Evolutionary conservation across 169 alveolate species (phyloP).

Genomic region (Plasmodium inui): DNA sequence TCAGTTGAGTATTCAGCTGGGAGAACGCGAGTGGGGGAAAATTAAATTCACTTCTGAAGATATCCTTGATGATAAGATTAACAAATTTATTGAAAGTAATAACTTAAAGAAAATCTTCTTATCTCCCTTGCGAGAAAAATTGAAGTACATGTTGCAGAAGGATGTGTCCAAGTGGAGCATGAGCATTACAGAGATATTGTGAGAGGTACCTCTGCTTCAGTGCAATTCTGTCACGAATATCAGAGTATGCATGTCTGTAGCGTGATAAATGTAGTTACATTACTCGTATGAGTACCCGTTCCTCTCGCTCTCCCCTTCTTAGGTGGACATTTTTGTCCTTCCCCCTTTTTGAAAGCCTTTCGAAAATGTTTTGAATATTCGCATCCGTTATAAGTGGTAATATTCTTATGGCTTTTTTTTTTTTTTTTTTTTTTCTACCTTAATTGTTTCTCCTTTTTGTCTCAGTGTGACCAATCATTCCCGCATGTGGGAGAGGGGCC

Average conservation of each 20-base stretch:
- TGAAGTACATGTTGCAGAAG: conserved; percentile 42
- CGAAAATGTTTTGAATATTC: neutral
- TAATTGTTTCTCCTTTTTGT: neutral
- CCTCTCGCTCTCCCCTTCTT: neutral
- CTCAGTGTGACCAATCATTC: neutral
- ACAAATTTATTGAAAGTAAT: conserved; percentile 17
- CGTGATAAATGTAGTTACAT: neutral
- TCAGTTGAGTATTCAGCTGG: conserved; percentile 55
- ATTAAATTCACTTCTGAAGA: conserved; percentile 41
- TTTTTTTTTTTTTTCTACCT: neutral
- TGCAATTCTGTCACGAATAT: neutral
- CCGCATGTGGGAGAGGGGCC: neutral
- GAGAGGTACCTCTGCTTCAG: neutral
- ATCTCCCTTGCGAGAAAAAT: conserved; percentile 40
- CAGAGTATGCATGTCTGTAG: neutral
- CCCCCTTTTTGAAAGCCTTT: neutral
- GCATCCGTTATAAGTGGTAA: neutral
- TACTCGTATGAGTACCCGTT: neutral
- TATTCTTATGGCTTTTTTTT: neutral
- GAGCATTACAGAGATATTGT: conserved; percentile 51
- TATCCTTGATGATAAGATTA: conserved; percentile 41
- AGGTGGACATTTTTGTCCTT: neutral
- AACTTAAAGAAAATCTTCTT: conserved; percentile 39
- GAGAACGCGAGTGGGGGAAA: conserved; percentile 24
- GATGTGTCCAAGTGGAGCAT: conserved; percentile 29